phyloP scores from a whole-genome alignment of 148 eudicot species.

The Nepenthes mirabilis region DNA sequence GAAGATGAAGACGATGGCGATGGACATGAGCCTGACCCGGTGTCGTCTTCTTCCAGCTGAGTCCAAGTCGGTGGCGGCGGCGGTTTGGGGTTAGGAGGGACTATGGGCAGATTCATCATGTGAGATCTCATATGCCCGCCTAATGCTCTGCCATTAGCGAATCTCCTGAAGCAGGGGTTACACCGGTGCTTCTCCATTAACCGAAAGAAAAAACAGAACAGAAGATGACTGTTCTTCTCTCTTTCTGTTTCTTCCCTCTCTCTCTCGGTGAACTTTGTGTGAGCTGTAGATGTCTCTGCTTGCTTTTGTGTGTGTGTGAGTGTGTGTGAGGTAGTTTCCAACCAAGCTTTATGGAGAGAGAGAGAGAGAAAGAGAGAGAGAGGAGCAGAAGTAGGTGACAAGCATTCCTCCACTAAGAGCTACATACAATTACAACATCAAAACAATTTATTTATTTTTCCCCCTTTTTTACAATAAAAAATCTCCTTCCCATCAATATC shows the following conservation, averaged over 20 bases:
- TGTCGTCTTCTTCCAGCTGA: not conserved
- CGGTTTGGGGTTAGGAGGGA: not conserved
- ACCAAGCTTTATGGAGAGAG: constrained; percentile 3
- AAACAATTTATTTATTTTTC: too few relatives aligned
- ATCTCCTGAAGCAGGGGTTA: constrained; percentile 47
- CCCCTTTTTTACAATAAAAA: too few relatives aligned
- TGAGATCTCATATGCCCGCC: constrained; percentile 97
- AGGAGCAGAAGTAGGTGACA: constrained; percentile 60
- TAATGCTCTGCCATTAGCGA: constrained; percentile 58
- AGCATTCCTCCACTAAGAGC: constrained; percentile 55
- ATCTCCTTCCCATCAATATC: too few relatives aligned
- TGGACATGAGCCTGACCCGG: constrained; percentile 2
- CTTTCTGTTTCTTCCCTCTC: not conserved
- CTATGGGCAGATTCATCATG: constrained; percentile 26
- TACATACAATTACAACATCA: too few relatives aligned
- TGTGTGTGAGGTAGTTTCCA: not conserved
- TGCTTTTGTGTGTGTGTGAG: not conserved
- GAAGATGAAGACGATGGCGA: constrained; percentile 11
- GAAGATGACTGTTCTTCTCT: not conserved
- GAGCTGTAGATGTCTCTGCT: constrained; percentile 3
- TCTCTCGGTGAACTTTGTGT: constrained; percentile 14
- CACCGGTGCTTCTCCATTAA: constrained; percentile 57
- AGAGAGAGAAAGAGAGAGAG: constrained; percentile 10
- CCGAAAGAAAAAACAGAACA: not conserved
- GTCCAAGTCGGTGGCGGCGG: constrained; percentile 7